A percentile compares a stretch with the other conserved stretches of the same genome.
These are phyloP conservation scores for Lachnellula hyalina DNA, from an alignment of 2,329 filamentous ascomycete species.

Conservation along the genomic window DNA sequence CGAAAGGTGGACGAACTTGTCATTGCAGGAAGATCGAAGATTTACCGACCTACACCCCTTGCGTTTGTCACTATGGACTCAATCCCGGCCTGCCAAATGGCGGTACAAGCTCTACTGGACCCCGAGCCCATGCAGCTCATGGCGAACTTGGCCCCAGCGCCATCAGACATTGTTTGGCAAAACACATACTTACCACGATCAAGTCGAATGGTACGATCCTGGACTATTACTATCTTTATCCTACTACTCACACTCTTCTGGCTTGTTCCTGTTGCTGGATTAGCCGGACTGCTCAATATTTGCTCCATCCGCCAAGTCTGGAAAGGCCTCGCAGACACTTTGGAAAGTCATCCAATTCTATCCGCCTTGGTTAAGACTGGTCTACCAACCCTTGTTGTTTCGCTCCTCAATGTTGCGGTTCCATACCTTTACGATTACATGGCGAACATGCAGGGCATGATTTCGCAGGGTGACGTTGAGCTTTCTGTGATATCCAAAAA, in stretches of 20 bases:
- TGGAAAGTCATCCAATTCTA: constrained; percentile 64
- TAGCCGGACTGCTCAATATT: constrained; percentile 75
- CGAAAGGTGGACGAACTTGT: constrained; percentile 74
- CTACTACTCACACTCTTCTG: constrained; percentile 80
- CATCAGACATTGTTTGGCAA: constrained; percentile 88
- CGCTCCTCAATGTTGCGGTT: constrained; percentile 81
- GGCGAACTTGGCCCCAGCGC: constrained; percentile 80
- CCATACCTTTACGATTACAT: constrained; percentile 94
- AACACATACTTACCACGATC: constrained; percentile 82
- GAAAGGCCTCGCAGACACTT: constrained; percentile 61
- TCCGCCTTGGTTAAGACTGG: constrained; percentile 80
- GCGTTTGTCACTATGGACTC: constrained; percentile 98
- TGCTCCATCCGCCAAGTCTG: constrained; percentile 72
- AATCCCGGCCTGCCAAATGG: constrained; percentile 89
- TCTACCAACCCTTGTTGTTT: constrained; percentile 77
- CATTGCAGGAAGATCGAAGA: constrained; percentile 60
- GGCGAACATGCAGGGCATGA: constrained; percentile 87
- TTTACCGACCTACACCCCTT: constrained; percentile 72
- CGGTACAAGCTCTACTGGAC: constrained; percentile 89
- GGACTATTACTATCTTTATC: constrained; percentile 80
- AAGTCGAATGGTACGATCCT: constrained; percentile 70
- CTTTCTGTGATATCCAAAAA: constrained; percentile 96
- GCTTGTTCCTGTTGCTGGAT: constrained; percentile 72
- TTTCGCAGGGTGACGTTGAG: constrained; percentile 90
- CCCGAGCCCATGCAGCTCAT: constrained; percentile 81